Conservation (phyloP, 2,329 filamentous ascomycete species). For the Fusarium verrucosum region DNA sequence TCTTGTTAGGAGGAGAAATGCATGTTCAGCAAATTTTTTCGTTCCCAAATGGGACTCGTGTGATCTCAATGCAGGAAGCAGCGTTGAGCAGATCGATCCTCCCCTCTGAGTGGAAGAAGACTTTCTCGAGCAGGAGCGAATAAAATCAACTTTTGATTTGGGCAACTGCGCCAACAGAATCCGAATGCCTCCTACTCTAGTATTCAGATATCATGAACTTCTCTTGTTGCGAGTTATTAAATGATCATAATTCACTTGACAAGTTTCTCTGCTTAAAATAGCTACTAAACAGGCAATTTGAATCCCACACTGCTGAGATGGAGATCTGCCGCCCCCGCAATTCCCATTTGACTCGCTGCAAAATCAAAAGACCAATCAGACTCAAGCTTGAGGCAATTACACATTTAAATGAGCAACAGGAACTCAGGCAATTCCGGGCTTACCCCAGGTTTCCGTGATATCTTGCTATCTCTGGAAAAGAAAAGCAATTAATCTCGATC, state of each 20-base stretch:
- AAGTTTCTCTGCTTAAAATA: background rate
- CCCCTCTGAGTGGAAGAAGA: background rate
- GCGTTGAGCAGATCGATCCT: background rate
- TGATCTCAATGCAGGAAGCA: background rate
- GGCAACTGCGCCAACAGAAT: background rate
- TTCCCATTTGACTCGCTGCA: slow-evolving; percentile 21
- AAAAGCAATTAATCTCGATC: slow-evolving; percentile 38
- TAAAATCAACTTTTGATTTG: background rate
- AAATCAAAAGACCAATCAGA: slow-evolving; percentile 21
- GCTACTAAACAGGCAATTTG: slow-evolving; percentile 7
- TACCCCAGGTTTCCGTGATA: slow-evolving; percentile 44
- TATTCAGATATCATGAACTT: background rate
- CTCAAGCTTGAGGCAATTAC: slow-evolving; percentile 25
- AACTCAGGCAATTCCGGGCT: slow-evolving; percentile 22
- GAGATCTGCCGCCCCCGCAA: slow-evolving; percentile 45
- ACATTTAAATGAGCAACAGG: slow-evolving; percentile 40
- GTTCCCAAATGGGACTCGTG: background rate
- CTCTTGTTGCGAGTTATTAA: background rate
- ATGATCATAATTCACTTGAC: background rate
- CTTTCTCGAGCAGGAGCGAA: slow-evolving; percentile 4
- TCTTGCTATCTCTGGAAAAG: slow-evolving; percentile 32
- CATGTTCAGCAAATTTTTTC: background rate
- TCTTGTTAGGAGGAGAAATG: background rate
- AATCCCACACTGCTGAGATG: slow-evolving; percentile 16
- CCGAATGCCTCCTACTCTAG: no score